These are phyloP conservation scores for Pythium phragmitis DNA, from an alignment of 352 stramenopile genomes.

Conservation along the genomic window DNA sequence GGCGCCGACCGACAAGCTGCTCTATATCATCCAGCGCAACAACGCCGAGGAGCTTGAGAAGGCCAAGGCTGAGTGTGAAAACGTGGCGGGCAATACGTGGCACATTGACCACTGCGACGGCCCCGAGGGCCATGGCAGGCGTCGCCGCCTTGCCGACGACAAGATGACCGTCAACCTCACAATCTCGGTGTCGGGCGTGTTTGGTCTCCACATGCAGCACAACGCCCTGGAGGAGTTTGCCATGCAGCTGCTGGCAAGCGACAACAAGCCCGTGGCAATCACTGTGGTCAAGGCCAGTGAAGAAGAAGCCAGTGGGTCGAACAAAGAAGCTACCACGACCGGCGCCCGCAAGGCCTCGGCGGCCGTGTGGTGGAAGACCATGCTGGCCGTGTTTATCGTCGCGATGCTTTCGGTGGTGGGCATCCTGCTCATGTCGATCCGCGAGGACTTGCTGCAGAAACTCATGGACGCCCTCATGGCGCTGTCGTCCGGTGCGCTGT, in stretches of 20 bases:
- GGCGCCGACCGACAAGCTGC: slow-evolving; percentile 35
- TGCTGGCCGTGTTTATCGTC: slow-evolving; percentile 36
- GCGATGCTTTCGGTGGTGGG: slow-evolving; percentile 46
- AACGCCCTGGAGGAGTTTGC: slow-evolving; percentile 46
- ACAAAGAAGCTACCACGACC: slow-evolving; percentile 1
- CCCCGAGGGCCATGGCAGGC: slow-evolving; percentile 28
- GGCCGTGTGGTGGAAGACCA: slow-evolving; percentile 40
- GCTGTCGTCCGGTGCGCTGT: slow-evolving; percentile 65
- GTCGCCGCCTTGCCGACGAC: slow-evolving; percentile 29
- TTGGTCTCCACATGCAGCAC: slow-evolving; percentile 51
- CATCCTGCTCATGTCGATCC: slow-evolving; percentile 38
- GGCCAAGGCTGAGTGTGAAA: slow-evolving; percentile 39
- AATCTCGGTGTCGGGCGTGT: slow-evolving; percentile 30
- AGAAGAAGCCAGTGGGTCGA: slow-evolving; percentile 7
- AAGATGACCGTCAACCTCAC: slow-evolving; percentile 46
- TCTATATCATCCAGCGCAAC: slow-evolving; percentile 52
- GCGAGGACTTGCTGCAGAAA: slow-evolving; percentile 27
- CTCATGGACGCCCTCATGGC: slow-evolving; percentile 50
- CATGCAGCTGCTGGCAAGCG: slow-evolving; percentile 31
- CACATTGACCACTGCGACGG: slow-evolving; percentile 51
- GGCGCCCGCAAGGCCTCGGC: slow-evolving; percentile 27
- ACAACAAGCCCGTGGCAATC: slow-evolving; percentile 16
- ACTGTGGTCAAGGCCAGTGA: slow-evolving; percentile 28
- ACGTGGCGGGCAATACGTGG: slow-evolving; percentile 39
- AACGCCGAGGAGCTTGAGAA: slow-evolving; percentile 40